These are phyloP conservation scores for Termitomyces sp. DNA, from an alignment of 768 basidiomycete species.

Conservation along the genomic window DNA sequence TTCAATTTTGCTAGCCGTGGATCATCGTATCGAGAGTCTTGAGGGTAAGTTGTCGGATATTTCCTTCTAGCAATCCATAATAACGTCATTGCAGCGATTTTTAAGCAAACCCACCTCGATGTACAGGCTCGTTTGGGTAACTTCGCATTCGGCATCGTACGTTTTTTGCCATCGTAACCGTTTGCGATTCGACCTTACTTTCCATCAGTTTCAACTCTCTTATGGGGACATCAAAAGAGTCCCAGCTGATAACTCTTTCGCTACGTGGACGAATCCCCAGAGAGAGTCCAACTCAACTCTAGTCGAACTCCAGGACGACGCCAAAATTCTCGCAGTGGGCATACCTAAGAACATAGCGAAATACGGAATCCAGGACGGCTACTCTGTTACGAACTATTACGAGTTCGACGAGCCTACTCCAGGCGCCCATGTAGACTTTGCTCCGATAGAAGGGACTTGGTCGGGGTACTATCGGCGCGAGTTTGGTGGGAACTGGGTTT, in stretches of 20 bases:
- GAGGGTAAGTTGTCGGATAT: constrained; percentile 21
- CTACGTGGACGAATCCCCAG: constrained; percentile 23
- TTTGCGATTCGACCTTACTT: background rate
- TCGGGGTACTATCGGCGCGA: constrained; percentile 25
- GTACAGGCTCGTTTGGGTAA: constrained; percentile 29
- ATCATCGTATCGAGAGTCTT: constrained; percentile 28
- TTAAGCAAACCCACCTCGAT: constrained; percentile 33
- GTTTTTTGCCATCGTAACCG: constrained; percentile 1
- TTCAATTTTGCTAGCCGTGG: constrained; percentile 25
- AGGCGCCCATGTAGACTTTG: constrained; percentile 10
- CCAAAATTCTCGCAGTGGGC: constrained; percentile 11
- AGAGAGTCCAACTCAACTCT: constrained; percentile 12
- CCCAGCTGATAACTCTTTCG: constrained; percentile 28
- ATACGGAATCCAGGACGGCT: constrained; percentile 30
- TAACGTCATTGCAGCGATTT: constrained; percentile 22
- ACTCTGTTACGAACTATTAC: constrained; percentile 27
- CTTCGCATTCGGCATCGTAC: constrained; percentile 35
- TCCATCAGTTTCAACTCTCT: constrained; percentile 26
- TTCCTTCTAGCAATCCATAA: background rate
- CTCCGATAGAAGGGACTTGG: constrained; percentile 31
- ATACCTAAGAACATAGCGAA: constrained; percentile 25
- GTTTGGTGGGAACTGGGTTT: constrained; percentile 19
- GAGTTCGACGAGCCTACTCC: constrained; percentile 23
- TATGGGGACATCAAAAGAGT: constrained; percentile 29
- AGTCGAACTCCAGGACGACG: constrained; percentile 13